Conservation (phyloP, 495 filamentous ascomycete species). For the Pyrenula aspistea region DNA sequence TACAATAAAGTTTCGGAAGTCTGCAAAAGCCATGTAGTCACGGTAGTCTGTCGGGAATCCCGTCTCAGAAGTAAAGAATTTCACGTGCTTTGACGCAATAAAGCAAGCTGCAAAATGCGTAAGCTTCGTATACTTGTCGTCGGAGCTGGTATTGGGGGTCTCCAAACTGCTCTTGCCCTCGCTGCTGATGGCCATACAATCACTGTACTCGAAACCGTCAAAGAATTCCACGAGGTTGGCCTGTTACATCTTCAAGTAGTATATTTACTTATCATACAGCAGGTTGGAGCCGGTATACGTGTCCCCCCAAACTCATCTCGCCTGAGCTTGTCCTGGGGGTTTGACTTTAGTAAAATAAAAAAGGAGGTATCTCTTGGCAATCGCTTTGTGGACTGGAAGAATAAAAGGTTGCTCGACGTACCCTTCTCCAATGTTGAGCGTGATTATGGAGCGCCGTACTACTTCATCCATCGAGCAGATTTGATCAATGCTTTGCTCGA, state of each 20-base stretch:
- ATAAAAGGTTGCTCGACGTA: background rate
- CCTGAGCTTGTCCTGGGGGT: background rate
- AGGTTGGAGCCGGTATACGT: background rate
- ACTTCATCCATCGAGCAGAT: background rate
- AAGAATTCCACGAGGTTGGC: background rate
- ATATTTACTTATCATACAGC: background rate
- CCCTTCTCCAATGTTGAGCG: background rate
- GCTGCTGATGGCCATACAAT: background rate
- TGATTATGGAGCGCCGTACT: background rate
- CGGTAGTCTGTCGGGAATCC: too few relatives aligned
- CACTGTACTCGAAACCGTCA: background rate
- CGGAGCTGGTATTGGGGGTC: background rate
- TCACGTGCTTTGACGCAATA: too few relatives aligned
- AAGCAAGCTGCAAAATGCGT: too few relatives aligned
- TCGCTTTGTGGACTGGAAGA: background rate
- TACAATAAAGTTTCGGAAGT: too few relatives aligned
- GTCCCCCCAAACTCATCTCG: background rate
- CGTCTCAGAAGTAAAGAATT: too few relatives aligned
- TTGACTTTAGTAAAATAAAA: background rate
- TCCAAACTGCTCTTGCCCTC: background rate
- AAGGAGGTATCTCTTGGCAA: background rate
- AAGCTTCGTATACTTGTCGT: constrained; percentile 8
- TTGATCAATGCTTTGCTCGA: background rate
- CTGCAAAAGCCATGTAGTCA: too few relatives aligned
- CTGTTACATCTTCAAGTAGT: background rate